Evolutionary conservation across 805 yeast genomes (phyloP), one percentile per base, ranked within the genome.

Genomic region (Metschnikowia vanudenii): DNA sequence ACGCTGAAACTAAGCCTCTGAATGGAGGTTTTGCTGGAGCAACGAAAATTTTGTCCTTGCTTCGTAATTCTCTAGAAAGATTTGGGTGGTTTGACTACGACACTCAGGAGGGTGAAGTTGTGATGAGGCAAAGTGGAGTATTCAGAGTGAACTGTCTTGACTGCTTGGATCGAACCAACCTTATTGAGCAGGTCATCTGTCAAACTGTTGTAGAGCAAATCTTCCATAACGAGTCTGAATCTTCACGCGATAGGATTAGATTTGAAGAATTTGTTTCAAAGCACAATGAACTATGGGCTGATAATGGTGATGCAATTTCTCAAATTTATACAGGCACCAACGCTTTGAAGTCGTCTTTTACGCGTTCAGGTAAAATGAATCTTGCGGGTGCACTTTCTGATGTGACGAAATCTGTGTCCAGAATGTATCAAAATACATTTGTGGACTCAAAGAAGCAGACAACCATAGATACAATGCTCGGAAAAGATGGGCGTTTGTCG

Each of bases 331-430:
- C 73, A n/a, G 84, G 83, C 45, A 96, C 91, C 54, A 88, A 91
- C 55, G 79, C 87, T 6, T 69, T 94, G 16, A 94, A 94, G 65
- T 88, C 97, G 0, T 89, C 97, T 3, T 94, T 86, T 60, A 88
- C 98, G 1, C 79, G 99, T 61, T 84, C 88, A 24, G 99, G 99
- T 19, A 92, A 91, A 59, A 90, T 91, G 97, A 89, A 92, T 37
- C 69, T 94, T 45, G 98, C 98, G 0, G 97, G 98, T 30, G 97
- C 97, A 0, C 67, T 94, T n/a, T 86, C 96, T 0, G 99, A 94
- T 68, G 97, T 95, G 3, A 90, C 98, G 1, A 94, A 94, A 66
- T 88, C 97, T 0, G 96, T 94, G 8, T 84, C 96, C 35, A 76
- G 99, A 65, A 82, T 94, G 80, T 94, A 94, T 64, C 92, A 94